Evolutionary conservation across 2,329 filamentous ascomycete species (phyloP).

Genomic region (Fusarium sororula): DNA sequence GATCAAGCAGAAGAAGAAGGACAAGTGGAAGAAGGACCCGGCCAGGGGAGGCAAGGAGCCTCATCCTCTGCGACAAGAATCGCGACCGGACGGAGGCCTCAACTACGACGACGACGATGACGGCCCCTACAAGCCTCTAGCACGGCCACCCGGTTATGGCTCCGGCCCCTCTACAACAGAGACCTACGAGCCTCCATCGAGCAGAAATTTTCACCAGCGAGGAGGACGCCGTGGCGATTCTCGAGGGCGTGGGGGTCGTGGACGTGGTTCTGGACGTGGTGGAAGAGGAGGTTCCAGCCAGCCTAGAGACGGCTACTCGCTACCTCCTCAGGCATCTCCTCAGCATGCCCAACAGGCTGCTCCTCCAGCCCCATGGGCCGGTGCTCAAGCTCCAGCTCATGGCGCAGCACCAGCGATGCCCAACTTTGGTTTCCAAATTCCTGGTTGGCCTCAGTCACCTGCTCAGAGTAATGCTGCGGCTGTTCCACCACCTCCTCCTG

Average conservation of each 20-base stretch:
- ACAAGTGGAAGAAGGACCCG: constrained; percentile 55
- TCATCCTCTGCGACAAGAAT: constrained; percentile 54
- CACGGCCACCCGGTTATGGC: constrained; percentile 72
- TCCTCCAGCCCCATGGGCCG: constrained; percentile 26
- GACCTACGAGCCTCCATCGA: constrained; percentile 47
- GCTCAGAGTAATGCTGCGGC: constrained; percentile 40
- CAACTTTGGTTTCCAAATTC: constrained; percentile 56
- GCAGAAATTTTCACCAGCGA: constrained; percentile 46
- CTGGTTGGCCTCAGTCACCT: constrained; percentile 52
- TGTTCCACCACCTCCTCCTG: constrained; percentile 55
- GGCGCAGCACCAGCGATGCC: constrained; percentile 40
- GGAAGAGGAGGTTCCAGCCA: constrained; percentile 48
- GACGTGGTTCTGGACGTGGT: constrained; percentile 53
- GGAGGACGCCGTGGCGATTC: constrained; percentile 57
- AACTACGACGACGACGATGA: constrained; percentile 76
- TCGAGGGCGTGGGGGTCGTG: constrained; percentile 55
- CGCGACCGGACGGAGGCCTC: constrained; percentile 56
- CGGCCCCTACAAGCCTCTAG: constrained; percentile 75
- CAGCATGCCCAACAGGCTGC: constrained; percentile 47
- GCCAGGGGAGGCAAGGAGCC: constrained; percentile 50
- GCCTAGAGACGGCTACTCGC: constrained; percentile 53
- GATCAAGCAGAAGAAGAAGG: constrained; percentile 72
- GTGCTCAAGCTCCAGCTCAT: constrained; percentile 26
- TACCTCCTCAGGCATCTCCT: constrained; percentile 47
- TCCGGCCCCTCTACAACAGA: constrained; percentile 56